Evolutionary conservation across 2,329 filamentous ascomycete genomes (phyloP), one percentile per base, ranked within the genome.

Genomic region (Aspergillus aculeatus): DNA sequence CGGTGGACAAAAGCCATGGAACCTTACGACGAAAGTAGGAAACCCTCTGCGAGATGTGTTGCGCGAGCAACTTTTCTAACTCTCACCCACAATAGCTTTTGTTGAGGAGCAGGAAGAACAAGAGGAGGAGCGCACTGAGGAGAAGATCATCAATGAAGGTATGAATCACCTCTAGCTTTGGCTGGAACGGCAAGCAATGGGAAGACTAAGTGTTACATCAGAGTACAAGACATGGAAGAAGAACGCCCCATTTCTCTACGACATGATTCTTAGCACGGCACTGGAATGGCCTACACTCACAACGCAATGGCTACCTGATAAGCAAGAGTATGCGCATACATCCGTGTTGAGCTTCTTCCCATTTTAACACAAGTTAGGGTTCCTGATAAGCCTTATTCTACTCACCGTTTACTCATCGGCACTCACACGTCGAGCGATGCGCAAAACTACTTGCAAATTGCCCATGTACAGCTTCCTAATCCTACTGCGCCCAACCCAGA

Each of bases 221-320:
- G 95, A 99, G 77, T 99, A 99, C 85, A 99, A 99, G 78, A 97
- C 94, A 66, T 99, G 95, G 95, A 99, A 99, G 84, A 99, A 99
- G 83, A 99, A 99, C 79, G 92, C 91, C 66, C 93, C 95, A 3
- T 98, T 98, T 73, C 89, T 99, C 69, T 99, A 99, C 77, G 95
- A 99, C 76, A 91, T 97, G 87, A 95, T 99, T 66, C 84, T 98
- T 64, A 93, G 92, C 70, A 96, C 92, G 65, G 96, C 96, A 47
- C 82, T 99, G 59, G 93, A 96, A 73, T 99, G 95, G 95, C 95
- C 95, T 14, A 97, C 95, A 3, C 85, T 99, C 63, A 98, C 95
- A 26, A 93, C 93, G 2, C 95, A 99, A 81, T 99, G 96, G 96
- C 90, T 99, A 68, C 95, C 96, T 23, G 95, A 99, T 76, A 90